Conservation (phyloP, 2,329 filamentous ascomycete genomes). For the Trichoderma koningii region DNA sequence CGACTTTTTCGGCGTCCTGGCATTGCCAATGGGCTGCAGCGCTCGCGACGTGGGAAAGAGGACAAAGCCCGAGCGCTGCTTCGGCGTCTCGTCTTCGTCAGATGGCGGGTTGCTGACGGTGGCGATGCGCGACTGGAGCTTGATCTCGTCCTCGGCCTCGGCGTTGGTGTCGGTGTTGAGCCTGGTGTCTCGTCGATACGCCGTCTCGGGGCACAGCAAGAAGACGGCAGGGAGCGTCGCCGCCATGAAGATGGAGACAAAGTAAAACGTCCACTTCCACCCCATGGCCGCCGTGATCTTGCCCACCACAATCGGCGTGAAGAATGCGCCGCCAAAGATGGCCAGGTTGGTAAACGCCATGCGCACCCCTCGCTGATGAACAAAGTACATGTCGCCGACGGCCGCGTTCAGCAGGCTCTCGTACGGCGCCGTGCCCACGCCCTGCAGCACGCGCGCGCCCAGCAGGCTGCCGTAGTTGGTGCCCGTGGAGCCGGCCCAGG, state of each 20-base stretch:
- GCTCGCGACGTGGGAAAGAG: constrained; percentile 39
- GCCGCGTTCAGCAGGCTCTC: constrained; percentile 87
- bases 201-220: constrained; percentile 82
- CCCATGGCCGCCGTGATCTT: constrained; percentile 75
- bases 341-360: constrained; percentile 76
- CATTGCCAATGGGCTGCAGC: constrained; percentile 41
- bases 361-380: constrained; percentile 78
- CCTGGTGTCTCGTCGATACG: constrained; percentile 66
- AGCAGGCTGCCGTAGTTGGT: constrained; percentile 71
- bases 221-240: constrained; percentile 69
- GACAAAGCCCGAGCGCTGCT: constrained; percentile 34
- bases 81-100: constrained; percentile 12
- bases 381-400: constrained; percentile 87
- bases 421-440: constrained; percentile 82
- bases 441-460: constrained; percentile 81
- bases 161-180: constrained; percentile 70
- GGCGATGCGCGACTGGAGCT: constrained; percentile 18
- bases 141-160: constrained; percentile 30
- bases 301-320: constrained; percentile 86
- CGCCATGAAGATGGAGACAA: constrained; percentile 81
- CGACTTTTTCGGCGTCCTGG: constrained; percentile 53
- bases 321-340: constrained; percentile 59
- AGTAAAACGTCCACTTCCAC: constrained; percentile 89
- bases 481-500: constrained; percentile 73
- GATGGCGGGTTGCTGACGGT: constrained; percentile 5